Base-by-base conservation (phyloP, 2,329 filamentous ascomycete genomes). In the Penicillium psychrosexuale region DNA sequence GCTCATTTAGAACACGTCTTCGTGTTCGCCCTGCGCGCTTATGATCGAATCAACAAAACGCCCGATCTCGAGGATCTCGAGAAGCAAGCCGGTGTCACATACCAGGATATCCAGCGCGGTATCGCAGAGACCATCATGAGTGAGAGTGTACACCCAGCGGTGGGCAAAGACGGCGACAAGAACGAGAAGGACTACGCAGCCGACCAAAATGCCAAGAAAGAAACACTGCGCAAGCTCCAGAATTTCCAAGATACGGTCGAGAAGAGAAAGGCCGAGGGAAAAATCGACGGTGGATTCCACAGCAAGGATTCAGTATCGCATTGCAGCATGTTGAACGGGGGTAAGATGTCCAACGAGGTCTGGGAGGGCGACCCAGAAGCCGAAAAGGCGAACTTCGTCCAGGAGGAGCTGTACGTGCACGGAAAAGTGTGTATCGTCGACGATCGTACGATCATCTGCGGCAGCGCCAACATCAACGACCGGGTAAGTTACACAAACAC, bases 341-440 rank as follows among this genome's bases (percentile, higher is more conserved):
- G 83, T 70, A 77, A 81, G 80, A 74, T 84, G 66, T 81, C 80
- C 3, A 85, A 90, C 9, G 90, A 95, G 71, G 66, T 76, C 0
- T 97, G 91, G 89, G 87, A 92, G 15, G 88, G 89, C 15, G 76
- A 88, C 3, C 77, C 84, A 0, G 83, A 93, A 62, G 83, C 84
- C 1, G 94, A 97, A 72, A 88, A 91, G 54, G 82, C 88, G 51
- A 90, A 95, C 69, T 95, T 94, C 79, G 87, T 97, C 56, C 93
- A 96, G 69, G 94, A 99, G 71, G 93, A 99, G 72, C 82, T 97
- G 2, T 99, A 99, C 71, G 87, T 97, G 45, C 94, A 99, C 72
- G 89, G 86, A 28, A 99, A 97, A 76, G 81, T 97, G 34, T 72
- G 76, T 55, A 94, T 96, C 56, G 90, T 87, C 42, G 91, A 96